Conservation (phyloP, 176 grass and related monocot genomes). For the Cenchrus purpureus region DNA sequence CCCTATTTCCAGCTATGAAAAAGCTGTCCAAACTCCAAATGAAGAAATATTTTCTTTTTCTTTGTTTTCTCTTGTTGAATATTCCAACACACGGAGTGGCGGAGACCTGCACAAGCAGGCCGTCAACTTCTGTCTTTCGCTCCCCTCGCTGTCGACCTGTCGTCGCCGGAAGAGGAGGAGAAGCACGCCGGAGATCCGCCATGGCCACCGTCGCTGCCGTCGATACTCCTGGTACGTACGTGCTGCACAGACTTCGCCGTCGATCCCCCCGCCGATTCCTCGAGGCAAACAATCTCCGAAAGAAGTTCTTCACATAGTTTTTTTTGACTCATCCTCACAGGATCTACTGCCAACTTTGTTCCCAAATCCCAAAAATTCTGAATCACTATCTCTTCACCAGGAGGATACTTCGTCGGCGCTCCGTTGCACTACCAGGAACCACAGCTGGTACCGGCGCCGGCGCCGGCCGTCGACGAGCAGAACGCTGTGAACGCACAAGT, state of each 20-base stretch:
- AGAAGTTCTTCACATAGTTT: not conserved
- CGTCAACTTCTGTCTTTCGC: not conserved
- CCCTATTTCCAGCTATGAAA: not conserved
- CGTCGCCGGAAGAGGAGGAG: not conserved
- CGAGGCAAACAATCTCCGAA: not conserved
- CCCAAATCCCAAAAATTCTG: not conserved
- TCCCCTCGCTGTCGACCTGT: not conserved
- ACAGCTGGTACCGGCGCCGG: not conserved
- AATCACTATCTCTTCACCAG: not conserved
- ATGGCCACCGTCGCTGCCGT: not conserved
- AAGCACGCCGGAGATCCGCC: not conserved
- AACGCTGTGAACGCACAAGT: not conserved
- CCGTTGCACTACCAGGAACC: not conserved
- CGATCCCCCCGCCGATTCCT: not conserved
- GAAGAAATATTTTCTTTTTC: not conserved
- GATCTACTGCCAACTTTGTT: not conserved
- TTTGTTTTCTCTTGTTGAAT: not conserved
- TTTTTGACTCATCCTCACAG: not conserved
- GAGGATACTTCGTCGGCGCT: not conserved
- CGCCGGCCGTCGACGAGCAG: not conserved
- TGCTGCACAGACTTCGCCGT: not conserved
- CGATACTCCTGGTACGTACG: not conserved
- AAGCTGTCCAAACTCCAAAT: too few species aligned
- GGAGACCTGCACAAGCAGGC: not conserved
- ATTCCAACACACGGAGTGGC: too few species aligned